Percentiles rank a stretch among this genome's conserved stretches.
phyloP scores from a whole-genome alignment of 768 basidiomycete genomes.

The Pisolithus tinctorius region DNA sequence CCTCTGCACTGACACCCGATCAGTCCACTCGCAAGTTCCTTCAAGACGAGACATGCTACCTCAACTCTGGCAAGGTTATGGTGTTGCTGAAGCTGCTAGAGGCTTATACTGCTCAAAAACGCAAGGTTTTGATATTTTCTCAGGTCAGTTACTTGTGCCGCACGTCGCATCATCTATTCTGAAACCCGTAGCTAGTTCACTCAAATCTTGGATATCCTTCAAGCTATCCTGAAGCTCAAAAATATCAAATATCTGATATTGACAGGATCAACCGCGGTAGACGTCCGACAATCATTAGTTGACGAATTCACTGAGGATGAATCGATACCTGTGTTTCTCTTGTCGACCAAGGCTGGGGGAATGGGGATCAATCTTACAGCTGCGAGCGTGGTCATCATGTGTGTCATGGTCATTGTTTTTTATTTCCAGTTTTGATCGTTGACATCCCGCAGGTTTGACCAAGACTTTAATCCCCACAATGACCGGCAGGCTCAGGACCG shows the following conservation, averaged over 20 bases:
- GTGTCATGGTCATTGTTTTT: slow-evolving; percentile 16
- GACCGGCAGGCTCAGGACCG: slow-evolving; percentile 97
- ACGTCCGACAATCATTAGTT: slow-evolving; percentile 86
- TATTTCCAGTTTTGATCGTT: neutral
- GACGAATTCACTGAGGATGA: slow-evolving; percentile 89
- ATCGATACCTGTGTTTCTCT: slow-evolving; percentile 79
- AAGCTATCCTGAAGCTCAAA: slow-evolving; percentile 68
- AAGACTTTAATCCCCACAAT: slow-evolving; percentile 97
- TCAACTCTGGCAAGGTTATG: slow-evolving; percentile 84
- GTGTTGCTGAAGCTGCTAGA: slow-evolving; percentile 66
- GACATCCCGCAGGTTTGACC: slow-evolving; percentile 67
- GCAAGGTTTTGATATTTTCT: slow-evolving; percentile 90
- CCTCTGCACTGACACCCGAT: slow-evolving; percentile 5
- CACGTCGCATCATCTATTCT: neutral
- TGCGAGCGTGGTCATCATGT: slow-evolving; percentile 93
- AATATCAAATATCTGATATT: slow-evolving; percentile 73
- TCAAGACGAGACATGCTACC: slow-evolving; percentile 66
- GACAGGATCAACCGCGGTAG: slow-evolving; percentile 91
- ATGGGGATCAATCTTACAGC: slow-evolving; percentile 98
- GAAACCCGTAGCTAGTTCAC: slow-evolving; percentile 60
- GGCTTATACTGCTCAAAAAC: slow-evolving; percentile 56
- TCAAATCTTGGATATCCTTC: slow-evolving; percentile 90
- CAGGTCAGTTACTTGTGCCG: slow-evolving; percentile 52
- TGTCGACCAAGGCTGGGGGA: slow-evolving; percentile 89
- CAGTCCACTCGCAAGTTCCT: slow-evolving; percentile 71